Base-by-base conservation (phyloP, 371 early-diverging fungal species). In the Parasitella parasitica region DNA sequence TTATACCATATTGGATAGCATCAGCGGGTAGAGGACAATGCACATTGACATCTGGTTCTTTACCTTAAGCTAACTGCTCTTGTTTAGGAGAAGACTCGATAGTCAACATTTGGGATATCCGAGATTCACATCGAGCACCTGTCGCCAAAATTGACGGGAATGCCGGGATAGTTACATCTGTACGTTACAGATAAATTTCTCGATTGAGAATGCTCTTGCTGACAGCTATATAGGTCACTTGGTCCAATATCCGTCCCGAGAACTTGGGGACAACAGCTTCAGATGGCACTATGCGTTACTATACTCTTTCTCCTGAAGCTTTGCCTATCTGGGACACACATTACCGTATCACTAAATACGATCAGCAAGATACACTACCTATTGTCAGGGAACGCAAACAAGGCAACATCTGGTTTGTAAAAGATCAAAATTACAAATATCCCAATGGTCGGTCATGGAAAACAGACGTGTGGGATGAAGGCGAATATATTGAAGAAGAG, bases 1-100 rank as follows among this genome's bases (percentile, higher is more conserved):
- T 90, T 59, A 76, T 92, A 51, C 93, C 94, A 5, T 90, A 91
- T 62, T 92, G 91, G 93, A 57, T 94, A 38, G 92, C 92, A 0
- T 82, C 84, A 12, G 78, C 70, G 50, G 89, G 91, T 51, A 51
- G 34, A 13, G 1, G 0, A 9, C 11, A 4, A 8, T 22, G 3
- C 22, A 9, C 20, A 20, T 22, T 20, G 6, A 9, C n/a, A n/a
- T 43, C 15, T 8, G 37, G 4, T 36, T 13, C 15, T 9, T 13
- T 13, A 9, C 2, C 6, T 4, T 1, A 36, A 20, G 8, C 41
- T 18, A 15, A 43, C 18, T 3, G 9, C 11, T 22, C 0, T 22
- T 16, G 22, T 43, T 38, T 50, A 63, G 64, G 64, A 6, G 89
- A 87, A 38, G 88, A 86, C 62, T 80, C 86, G 0, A 66, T 77